Evolutionary conservation across 257 asterid species (phyloP).

Genomic region (Haberlea rhodopensis): DNA sequence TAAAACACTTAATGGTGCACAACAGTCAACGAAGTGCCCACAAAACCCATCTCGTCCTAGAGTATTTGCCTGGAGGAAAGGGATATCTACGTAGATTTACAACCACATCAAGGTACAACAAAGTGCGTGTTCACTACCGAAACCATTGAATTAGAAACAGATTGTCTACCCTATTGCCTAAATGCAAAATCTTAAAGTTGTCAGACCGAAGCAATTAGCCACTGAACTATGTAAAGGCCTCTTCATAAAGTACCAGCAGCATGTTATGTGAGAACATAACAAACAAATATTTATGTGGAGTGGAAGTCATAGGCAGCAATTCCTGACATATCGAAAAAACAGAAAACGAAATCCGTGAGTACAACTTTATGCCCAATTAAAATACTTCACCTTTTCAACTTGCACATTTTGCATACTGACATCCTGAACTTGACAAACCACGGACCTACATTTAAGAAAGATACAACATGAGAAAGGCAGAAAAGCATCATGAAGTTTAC

Average conservation of each 20-base stretch:
- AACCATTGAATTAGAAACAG: not conserved
- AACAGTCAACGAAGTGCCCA: not conserved
- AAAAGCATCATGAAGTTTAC: conserved; percentile 15
- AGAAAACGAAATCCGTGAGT: not conserved
- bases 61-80: not conserved
- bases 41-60: not conserved
- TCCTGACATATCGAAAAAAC: not conserved
- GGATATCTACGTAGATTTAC: not conserved
- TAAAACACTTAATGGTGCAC: not conserved
- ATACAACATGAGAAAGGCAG: conserved; percentile 18
- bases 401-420: conserved; percentile 40
- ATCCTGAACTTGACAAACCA: conserved; percentile 50
- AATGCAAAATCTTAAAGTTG: conserved; percentile 11
- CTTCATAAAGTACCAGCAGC: conserved; percentile 13
- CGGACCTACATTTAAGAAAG: conserved; percentile 43
- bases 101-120: not conserved
- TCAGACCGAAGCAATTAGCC: conserved; percentile 12
- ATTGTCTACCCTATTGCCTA: not conserved
- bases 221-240: not conserved
- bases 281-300: conserved; percentile 7
- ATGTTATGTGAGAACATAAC: conserved; percentile 2
- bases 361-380: not conserved
- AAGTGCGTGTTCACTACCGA: not conserved
- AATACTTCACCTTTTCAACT: conserved; percentile 68
- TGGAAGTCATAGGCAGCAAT: not conserved